Evolutionary conservation across 202 grass and related monocot genomes (phyloP).

Genomic region (Setaria viridis): DNA sequence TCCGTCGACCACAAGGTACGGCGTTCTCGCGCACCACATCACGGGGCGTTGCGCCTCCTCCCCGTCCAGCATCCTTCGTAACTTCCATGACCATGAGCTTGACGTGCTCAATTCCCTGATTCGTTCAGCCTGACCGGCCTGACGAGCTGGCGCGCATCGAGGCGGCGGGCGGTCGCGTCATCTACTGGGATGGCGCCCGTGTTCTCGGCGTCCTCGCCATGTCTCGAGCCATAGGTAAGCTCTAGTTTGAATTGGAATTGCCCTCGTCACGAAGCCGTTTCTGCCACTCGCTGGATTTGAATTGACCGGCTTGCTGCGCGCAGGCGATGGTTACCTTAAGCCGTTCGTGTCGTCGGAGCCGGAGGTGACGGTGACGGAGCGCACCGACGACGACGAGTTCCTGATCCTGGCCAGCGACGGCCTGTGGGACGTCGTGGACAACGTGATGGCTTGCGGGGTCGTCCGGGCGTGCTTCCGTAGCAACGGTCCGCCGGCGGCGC

Average conservation of each 20-base stretch:
- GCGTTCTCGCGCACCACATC: background rate
- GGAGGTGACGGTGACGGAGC: conserved; percentile 87
- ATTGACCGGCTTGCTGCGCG: background rate
- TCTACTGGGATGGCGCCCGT: conserved; percentile 92
- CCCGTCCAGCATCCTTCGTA: background rate
- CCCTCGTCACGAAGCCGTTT: background rate
- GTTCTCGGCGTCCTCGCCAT: conserved; percentile 96
- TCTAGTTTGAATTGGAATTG: background rate
- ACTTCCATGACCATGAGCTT: background rate
- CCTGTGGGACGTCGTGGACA: conserved; percentile 93
- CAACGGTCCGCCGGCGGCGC: conserved; percentile 47
- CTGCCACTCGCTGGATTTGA: conserved; percentile 1
- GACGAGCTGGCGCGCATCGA: conserved; percentile 94
- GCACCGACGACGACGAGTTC: conserved; percentile 78
- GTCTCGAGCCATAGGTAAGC: conserved; percentile 96
- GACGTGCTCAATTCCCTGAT: background rate
- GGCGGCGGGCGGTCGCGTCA: conserved; percentile 81
- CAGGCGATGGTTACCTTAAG: conserved; percentile 88
- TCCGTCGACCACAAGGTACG: conserved; percentile 94
- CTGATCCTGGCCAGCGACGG: conserved; percentile 96
- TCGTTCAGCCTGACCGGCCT: conserved; percentile 78
- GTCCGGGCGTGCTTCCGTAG: conserved; percentile 76
- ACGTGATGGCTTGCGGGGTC: conserved; percentile 86
- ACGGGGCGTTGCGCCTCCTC: background rate
- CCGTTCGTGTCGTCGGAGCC: conserved; percentile 87